Base-by-base conservation (phyloP, 306 rosid genomes). In the Leucaena leucocephala region DNA sequence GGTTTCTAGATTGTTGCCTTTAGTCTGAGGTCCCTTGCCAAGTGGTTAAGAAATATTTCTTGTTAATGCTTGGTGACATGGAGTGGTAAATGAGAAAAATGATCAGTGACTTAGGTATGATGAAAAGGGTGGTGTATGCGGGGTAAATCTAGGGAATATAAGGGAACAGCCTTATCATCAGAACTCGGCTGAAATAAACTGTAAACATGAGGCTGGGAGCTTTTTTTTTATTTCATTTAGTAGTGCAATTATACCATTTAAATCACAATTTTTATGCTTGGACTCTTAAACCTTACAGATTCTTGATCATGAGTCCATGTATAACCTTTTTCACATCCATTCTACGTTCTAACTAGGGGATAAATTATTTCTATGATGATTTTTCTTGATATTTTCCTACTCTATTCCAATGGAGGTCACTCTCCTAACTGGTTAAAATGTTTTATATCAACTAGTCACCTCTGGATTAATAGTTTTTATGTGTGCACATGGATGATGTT, bases 161-260 rank as follows among this genome's bases (percentile, higher is more conserved):
- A 48, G 39, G 62, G 75, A 61, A 45, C 11, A 1, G 36, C 17
- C 42, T 21, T 17, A 2, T 59, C 49, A 61, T 34, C 48, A 12
- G 63, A 22, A 17, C 42, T 55, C 66, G 40, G 71, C 70, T 77
- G 75, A 77, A 54, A 57, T 54, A 45, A 45, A 45, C 82, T 40
- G 49, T 69, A 68, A 52, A 36, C 36, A 39, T 9, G 11, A 13
- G 33, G 36, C 46, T 11, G 10, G 21, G 17, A 57, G 71, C 15
- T 65, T 58, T 9, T 13, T 13, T 33, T 33, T 33, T 27, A 27
- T 27, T 61, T 33, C n/a, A 33, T 61, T 61, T 12, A 9, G 3
- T 55, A 42, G 35, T 52, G 68, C 68, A 48, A 33, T 58, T 71
- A 57, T 50, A 54, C 22, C 15, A 8, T 49, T 63, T 15, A 54